phyloP scores from a whole-genome alignment of 2,329 filamentous ascomycete species.

The Apiospora koreana region DNA sequence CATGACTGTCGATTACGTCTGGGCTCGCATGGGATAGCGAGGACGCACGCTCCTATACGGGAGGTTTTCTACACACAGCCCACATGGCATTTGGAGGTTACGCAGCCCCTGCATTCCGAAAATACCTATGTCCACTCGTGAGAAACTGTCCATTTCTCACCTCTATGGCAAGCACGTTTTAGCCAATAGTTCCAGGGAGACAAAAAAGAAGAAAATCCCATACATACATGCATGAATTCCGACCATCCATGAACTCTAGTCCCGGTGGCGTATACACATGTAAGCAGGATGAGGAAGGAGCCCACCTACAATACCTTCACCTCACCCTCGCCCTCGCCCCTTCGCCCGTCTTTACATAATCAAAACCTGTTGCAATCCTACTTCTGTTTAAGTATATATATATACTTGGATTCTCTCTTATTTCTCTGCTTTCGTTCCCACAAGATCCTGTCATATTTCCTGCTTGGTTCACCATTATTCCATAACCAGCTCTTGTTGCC shows the following conservation, averaged over 20 bases:
- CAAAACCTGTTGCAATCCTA: background rate
- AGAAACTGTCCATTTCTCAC: background rate
- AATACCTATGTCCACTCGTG: background rate
- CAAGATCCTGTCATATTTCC: background rate
- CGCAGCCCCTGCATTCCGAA: background rate
- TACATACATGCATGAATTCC: background rate
- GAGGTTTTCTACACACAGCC: background rate
- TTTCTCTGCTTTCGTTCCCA: background rate
- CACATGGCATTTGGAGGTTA: background rate
- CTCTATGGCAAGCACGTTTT: background rate
- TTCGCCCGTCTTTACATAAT: background rate
- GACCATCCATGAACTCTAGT: background rate
- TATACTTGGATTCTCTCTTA: background rate
- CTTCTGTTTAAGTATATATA: background rate
- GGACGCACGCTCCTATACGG: background rate
- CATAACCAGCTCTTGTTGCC: background rate
- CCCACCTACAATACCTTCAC: background rate
- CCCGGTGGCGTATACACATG: conserved; percentile 2
- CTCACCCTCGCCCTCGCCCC: background rate
- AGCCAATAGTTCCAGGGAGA: background rate
- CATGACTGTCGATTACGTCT: background rate
- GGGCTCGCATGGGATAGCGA: background rate
- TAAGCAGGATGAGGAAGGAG: background rate
- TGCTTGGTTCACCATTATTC: background rate
- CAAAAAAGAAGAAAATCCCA: no score